Evolutionary conservation across 257 asterid genomes (phyloP).

Genomic region (Nicotiana noctiflora): DNA sequence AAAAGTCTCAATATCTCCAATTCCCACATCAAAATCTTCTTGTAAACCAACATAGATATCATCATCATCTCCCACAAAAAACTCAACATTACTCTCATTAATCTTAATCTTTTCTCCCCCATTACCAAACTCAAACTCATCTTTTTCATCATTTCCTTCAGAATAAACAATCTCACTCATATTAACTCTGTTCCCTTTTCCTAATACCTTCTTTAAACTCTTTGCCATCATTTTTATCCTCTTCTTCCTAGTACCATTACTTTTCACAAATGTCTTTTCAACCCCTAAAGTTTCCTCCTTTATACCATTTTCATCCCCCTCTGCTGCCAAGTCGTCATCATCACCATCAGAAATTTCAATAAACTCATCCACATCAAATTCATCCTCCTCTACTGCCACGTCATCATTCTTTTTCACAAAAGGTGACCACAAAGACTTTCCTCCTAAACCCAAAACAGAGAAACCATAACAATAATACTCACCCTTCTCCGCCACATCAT

Average conservation of each 20-base stretch:
- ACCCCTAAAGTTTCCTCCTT: background rate
- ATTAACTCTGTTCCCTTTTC: conserved; percentile 33
- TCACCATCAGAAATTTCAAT: conserved; percentile 23
- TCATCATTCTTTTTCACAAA: conserved; percentile 14
- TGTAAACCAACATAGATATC: conserved; percentile 24
- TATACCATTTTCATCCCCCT: background rate
- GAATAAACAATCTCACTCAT: background rate
- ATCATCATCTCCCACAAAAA: conserved; percentile 1
- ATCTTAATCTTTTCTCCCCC: background rate
- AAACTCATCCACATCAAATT: background rate
- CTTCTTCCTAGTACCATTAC: conserved; percentile 3
- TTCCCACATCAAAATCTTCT: background rate
- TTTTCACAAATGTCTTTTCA: background rate
- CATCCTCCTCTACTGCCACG: background rate
- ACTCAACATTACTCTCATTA: conserved; percentile 10
- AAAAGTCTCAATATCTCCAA: background rate
- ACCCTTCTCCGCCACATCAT: conserved; percentile 43
- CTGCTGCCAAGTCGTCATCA: background rate
- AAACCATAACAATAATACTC: conserved; percentile 41
- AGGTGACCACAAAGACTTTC: conserved; percentile 30
- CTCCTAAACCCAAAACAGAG: conserved; percentile 18
- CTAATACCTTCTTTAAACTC: conserved; percentile 38
- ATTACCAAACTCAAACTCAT: background rate
- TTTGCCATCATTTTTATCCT: conserved; percentile 33
- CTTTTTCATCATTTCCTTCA: conserved; percentile 5